Conservation (phyloP, 2,329 filamentous ascomycete species). For the Pyrenophora teres region DNA sequence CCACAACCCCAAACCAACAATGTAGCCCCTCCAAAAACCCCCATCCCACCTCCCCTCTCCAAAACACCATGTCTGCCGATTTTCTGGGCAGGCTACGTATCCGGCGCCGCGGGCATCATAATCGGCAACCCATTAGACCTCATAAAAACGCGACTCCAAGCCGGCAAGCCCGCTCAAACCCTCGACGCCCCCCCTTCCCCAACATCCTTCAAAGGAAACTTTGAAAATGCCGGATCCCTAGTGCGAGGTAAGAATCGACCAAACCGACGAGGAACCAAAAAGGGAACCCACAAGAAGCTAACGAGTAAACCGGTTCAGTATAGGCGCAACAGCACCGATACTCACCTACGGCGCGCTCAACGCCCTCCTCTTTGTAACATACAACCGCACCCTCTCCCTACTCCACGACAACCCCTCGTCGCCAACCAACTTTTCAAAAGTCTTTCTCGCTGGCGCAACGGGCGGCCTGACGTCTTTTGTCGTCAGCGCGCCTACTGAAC, state of each 20-base stretch:
- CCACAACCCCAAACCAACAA: constrained; percentile 5
- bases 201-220: constrained; percentile 35
- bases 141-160: constrained; percentile 81
- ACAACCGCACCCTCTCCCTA: constrained; percentile 77
- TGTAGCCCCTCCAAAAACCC: constrained; percentile 17
- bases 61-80: constrained; percentile 72
- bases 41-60: not conserved
- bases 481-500: constrained; percentile 84
- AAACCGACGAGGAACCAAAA: too few species aligned
- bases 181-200: constrained; percentile 6
- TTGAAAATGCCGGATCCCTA: constrained; percentile 45
- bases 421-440: constrained; percentile 61
- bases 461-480: constrained; percentile 85
- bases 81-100: constrained; percentile 95
- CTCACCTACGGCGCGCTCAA: constrained; percentile 91
- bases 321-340: constrained; percentile 81
- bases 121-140: constrained; percentile 87
- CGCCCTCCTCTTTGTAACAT: constrained; percentile 85
- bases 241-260: constrained; percentile 38
- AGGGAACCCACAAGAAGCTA: not conserved
- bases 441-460: constrained; percentile 78
- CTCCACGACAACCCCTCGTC: constrained; percentile 50
- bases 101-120: constrained; percentile 82
- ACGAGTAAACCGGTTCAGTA: constrained; percentile 15
- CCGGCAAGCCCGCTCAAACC: constrained; percentile 48